Percentiles rank a stretch among this genome's conserved stretches.
phyloP scores from a whole-genome alignment of 2,329 filamentous ascomycete genomes.

The Fusarium luffae region DNA sequence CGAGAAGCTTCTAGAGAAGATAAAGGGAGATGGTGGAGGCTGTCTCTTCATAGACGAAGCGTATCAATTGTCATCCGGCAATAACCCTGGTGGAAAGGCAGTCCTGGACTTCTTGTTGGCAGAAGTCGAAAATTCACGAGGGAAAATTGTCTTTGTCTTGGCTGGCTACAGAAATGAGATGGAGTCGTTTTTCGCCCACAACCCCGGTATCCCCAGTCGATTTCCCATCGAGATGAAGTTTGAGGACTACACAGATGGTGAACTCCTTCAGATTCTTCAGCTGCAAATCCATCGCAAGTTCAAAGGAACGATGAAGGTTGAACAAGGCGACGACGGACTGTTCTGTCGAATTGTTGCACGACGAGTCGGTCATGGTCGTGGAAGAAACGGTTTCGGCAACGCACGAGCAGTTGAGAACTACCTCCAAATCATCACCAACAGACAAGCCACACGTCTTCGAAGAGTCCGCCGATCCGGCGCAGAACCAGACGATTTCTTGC shows the following conservation, averaged over 20 bases:
- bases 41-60: conserved; percentile 83
- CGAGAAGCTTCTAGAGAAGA: conserved; percentile 59
- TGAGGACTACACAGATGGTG: conserved; percentile 73
- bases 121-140: conserved; percentile 77
- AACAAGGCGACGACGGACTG: conserved; percentile 68
- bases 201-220: conserved; percentile 75
- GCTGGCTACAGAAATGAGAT: conserved; percentile 80
- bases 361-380: conserved; percentile 70
- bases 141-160: conserved; percentile 77
- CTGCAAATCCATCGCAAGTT: conserved; percentile 66
- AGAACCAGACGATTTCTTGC: conserved; percentile 65
- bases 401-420: conserved; percentile 75
- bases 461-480: conserved; percentile 56
- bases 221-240: conserved; percentile 76
- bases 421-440: conserved; percentile 62
- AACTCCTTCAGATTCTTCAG: conserved; percentile 71
- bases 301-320: conserved; percentile 64
- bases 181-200: conserved; percentile 81
- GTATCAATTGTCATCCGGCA: conserved; percentile 74
- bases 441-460: conserved; percentile 68
- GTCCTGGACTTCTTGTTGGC: conserved; percentile 78
- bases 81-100: conserved; percentile 65
- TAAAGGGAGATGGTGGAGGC: conserved; percentile 71
- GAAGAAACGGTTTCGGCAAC: conserved; percentile 77
- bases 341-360: conserved; percentile 72